Evolutionary conservation across 2,329 filamentous ascomycete genomes (phyloP).

Genomic region (Exophiala sideris): DNA sequence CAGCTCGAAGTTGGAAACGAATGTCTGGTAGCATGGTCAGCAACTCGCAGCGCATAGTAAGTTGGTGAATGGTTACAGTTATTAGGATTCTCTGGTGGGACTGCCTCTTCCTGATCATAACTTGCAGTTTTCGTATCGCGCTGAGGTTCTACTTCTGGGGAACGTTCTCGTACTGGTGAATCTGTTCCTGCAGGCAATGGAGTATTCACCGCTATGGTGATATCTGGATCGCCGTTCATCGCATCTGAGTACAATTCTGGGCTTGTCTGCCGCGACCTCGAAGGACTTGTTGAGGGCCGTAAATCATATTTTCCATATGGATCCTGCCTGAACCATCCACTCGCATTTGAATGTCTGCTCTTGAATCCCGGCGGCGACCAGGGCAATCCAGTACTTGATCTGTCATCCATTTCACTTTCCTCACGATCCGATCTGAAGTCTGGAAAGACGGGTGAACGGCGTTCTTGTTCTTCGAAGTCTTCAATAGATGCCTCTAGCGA

Average conservation of each 20-base stretch:
- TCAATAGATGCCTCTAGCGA: slow-evolving; percentile 60
- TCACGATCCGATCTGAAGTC: slow-evolving; percentile 56
- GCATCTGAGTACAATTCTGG: slow-evolving; percentile 58
- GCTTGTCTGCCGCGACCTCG: slow-evolving; percentile 55
- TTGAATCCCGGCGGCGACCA: slow-evolving; percentile 65
- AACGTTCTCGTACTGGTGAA: slow-evolving; percentile 56
- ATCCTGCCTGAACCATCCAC: slow-evolving; percentile 53
- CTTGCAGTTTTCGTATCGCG: slow-evolving; percentile 25
- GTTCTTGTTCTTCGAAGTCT: slow-evolving; percentile 58
- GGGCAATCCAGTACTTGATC: slow-evolving; percentile 43
- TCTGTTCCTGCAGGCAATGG: slow-evolving; percentile 54
- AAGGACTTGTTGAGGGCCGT: slow-evolving; percentile 46
- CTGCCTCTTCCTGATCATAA: slow-evolving; percentile 3
- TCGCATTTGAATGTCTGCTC: slow-evolving; percentile 44
- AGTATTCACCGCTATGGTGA: slow-evolving; percentile 54
- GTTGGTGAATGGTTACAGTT: slow-evolving; percentile 47
- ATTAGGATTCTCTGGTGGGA: slow-evolving; percentile 36
- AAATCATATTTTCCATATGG: slow-evolving; percentile 46
- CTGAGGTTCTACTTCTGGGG: slow-evolving; percentile 51
- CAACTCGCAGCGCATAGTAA: slow-evolving; percentile 16
- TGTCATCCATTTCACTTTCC: slow-evolving; percentile 45
- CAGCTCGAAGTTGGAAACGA: slow-evolving; percentile 79
- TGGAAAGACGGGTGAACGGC: slow-evolving; percentile 52
- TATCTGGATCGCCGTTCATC: slow-evolving; percentile 48
- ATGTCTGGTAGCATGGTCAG: slow-evolving; percentile 59